Evolutionary conservation across 306 rosid genomes (phyloP).

Genomic region (Lagenaria siceraria): DNA sequence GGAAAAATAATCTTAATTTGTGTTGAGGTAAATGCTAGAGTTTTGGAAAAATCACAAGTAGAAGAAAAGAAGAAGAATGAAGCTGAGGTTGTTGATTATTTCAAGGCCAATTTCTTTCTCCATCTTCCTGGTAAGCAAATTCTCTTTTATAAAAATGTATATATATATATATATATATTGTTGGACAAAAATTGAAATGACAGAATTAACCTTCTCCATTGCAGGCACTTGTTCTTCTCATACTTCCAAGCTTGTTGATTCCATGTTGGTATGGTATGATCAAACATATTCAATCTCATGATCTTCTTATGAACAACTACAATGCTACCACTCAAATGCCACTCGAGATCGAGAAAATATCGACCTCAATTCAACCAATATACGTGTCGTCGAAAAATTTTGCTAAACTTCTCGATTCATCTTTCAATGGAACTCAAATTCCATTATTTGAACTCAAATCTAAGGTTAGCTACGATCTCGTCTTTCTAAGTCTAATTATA

Average conservation of each 20-base stretch:
- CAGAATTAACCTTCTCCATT: background rate
- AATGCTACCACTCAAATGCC: background rate
- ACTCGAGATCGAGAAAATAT: background rate
- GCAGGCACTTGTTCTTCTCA: slow-evolving; percentile 13
- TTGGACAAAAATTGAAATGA: no score
- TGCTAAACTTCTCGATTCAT: background rate
- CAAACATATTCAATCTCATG: background rate
- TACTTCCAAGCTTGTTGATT: slow-evolving; percentile 8
- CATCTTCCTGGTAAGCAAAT: slow-evolving; percentile 4
- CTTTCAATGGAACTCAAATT: background rate
- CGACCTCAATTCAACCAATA: slow-evolving; percentile 7
- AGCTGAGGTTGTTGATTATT: background rate
- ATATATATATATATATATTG: no score
- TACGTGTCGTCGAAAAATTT: background rate
- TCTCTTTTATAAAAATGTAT: no score
- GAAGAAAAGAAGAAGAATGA: background rate
- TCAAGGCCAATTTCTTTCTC: slow-evolving; percentile 4
- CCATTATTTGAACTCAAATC: slow-evolving; percentile 9
- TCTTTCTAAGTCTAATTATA: background rate
- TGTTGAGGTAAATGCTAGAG: background rate
- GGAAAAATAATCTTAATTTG: no score
- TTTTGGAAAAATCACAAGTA: background rate
- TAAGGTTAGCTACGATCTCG: background rate
- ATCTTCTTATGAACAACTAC: background rate
- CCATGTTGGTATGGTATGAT: slow-evolving; percentile 9